These are phyloP conservation scores for Limnomonas spitsbergensis DNA, from an alignment of 139 green algal genomes.

Conservation along the genomic window DNA sequence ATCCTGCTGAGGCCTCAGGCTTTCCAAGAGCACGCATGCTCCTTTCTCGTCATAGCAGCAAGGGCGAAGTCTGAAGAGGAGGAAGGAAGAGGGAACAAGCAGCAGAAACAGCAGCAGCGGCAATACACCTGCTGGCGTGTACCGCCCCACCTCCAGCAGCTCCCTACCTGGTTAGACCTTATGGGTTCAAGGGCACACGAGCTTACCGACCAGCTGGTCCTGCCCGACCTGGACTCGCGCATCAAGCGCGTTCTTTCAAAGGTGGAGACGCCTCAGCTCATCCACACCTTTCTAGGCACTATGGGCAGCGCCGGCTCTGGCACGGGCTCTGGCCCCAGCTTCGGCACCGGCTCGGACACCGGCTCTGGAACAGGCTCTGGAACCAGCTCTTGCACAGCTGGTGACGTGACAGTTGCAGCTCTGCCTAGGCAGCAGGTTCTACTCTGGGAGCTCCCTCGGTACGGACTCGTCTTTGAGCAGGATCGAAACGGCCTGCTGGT, in stretches of 20 bases:
- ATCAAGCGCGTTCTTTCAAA: constrained; percentile 36
- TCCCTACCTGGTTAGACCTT: not conserved
- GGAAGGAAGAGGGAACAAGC: too few species aligned
- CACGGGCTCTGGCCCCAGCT: not conserved
- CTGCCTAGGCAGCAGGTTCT: too few species aligned
- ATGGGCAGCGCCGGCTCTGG: not conserved
- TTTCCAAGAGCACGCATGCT: constrained; percentile 33
- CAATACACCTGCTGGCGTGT: constrained; percentile 13
- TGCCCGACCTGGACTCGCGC: not conserved
- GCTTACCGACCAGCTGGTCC: constrained; percentile 34
- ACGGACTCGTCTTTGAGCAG: constrained; percentile 49
- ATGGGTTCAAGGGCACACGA: not conserved
- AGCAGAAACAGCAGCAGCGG: not conserved
- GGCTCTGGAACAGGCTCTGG: too few species aligned
- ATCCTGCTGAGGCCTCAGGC: constrained; percentile 34
- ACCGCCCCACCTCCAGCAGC: not conserved
- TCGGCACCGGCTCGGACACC: too few species aligned
- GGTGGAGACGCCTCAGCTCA: constrained; percentile 40
- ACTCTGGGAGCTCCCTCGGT: constrained; percentile 45
- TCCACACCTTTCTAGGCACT: constrained; percentile 34
- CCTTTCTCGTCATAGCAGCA: constrained; percentile 37
- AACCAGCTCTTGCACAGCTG: too few species aligned
- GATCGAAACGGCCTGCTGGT: not conserved
- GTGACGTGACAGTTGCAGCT: too few species aligned
- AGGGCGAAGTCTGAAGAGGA: not conserved